Percentiles rank a stretch among this genome's conserved stretches.
These are phyloP conservation scores for Colletotrichum falcatum DNA, from an alignment of 2,329 filamentous ascomycete species.

Conservation along the genomic window DNA sequence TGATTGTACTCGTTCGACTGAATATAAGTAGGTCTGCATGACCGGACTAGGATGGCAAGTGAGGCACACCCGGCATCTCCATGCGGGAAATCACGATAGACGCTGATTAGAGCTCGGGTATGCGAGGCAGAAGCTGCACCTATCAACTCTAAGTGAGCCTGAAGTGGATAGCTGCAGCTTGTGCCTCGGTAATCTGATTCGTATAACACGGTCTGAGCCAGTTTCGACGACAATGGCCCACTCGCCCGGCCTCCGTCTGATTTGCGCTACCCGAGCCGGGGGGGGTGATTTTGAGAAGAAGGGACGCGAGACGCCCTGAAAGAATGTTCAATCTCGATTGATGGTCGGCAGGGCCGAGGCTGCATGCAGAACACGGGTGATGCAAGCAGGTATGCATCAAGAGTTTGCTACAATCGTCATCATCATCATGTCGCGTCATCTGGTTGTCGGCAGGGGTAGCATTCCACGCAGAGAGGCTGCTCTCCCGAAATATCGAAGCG, in stretches of 20 bases:
- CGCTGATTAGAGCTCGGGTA: slow-evolving; percentile 17
- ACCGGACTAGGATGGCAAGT: slow-evolving; percentile 24
- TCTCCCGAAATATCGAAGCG: neutral
- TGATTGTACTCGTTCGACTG: slow-evolving; percentile 26
- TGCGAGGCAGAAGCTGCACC: slow-evolving; percentile 16
- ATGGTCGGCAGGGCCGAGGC: neutral
- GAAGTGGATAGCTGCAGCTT: neutral
- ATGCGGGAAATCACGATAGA: neutral
- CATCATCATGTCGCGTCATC: neutral
- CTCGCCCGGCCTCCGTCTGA: slow-evolving; percentile 24
- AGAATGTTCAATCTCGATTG: neutral
- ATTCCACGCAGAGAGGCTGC: neutral
- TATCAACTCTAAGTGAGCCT: neutral
- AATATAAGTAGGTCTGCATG: neutral
- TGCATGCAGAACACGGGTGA: slow-evolving; percentile 5
- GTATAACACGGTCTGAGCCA: slow-evolving; percentile 25
- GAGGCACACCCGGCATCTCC: slow-evolving; percentile 13
- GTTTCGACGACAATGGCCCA: slow-evolving; percentile 17
- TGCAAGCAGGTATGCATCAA: neutral
- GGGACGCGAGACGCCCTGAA: slow-evolving; percentile 1
- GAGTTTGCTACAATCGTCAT: neutral
- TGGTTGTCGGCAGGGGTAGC: neutral
- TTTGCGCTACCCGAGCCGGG: slow-evolving; percentile 10
- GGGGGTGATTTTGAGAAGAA: slow-evolving; percentile 21
- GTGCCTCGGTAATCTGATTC: slow-evolving; percentile 10